Percentiles rank a stretch among this genome's conserved stretches.
phyloP scores from a whole-genome alignment of 2,329 filamentous ascomycete species.

The Hypoxylon sp. region DNA sequence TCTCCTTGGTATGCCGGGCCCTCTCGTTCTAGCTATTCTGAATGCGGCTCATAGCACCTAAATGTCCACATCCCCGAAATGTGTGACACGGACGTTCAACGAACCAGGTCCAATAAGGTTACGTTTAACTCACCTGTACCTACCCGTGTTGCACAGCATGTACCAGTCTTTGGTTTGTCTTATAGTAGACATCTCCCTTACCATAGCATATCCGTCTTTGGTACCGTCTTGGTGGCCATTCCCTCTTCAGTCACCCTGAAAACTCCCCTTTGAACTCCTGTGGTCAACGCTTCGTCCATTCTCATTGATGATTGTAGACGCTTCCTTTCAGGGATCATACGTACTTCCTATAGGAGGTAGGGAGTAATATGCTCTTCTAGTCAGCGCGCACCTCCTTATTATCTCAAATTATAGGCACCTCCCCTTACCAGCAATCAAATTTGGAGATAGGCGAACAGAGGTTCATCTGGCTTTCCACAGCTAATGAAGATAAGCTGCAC shows the following conservation, averaged over 20 bases:
- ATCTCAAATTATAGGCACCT: conserved; percentile 5
- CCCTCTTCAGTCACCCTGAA: not conserved
- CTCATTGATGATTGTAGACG: not conserved
- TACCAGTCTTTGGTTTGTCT: not conserved
- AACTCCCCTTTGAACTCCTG: not conserved
- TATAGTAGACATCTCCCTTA: not conserved
- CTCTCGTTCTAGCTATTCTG: conserved; percentile 2
- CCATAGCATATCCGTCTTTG: not conserved
- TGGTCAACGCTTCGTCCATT: not conserved
- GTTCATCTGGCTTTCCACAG: not conserved
- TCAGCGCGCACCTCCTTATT: conserved; percentile 1
- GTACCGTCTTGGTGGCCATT: conserved; percentile 2
- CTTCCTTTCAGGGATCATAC: conserved; percentile 2
- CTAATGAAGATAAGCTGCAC: not conserved
- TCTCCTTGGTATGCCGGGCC: conserved; percentile 1
- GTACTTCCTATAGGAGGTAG: conserved; percentile 1
- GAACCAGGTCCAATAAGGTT: conserved; percentile 17
- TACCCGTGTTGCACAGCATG: conserved; percentile 19
- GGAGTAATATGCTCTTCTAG: not conserved
- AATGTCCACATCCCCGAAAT: not conserved
- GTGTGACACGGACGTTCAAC: not conserved
- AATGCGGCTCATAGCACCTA: conserved; percentile 24
- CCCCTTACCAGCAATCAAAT: not conserved
- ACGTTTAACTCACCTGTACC: not conserved
- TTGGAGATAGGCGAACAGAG: conserved; percentile 8